phyloP scores from a whole-genome alignment of 2,329 filamentous ascomycete species.

The Penicillium sp. region DNA sequence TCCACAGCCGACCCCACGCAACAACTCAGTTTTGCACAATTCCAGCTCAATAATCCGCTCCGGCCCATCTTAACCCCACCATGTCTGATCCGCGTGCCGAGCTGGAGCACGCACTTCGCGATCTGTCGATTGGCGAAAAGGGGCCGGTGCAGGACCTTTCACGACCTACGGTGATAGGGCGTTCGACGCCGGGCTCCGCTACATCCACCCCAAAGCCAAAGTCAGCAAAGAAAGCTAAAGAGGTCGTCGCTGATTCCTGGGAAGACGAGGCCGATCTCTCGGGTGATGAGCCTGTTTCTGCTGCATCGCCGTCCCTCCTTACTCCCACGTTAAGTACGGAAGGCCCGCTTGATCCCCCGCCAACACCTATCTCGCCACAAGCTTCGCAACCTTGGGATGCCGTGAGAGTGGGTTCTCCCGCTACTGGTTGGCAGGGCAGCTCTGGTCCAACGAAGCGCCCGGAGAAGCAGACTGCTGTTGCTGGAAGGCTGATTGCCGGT shows the following conservation, averaged over 20 bases:
- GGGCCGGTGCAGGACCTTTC: constrained; percentile 29
- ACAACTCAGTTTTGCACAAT: background rate
- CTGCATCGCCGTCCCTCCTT: constrained; percentile 27
- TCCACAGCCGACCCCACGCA: background rate
- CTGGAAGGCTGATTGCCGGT: constrained; percentile 83
- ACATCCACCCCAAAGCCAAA: constrained; percentile 13
- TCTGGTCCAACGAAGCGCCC: constrained; percentile 52
- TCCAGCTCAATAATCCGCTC: background rate
- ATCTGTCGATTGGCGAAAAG: constrained; percentile 32
- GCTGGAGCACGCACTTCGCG: constrained; percentile 33
- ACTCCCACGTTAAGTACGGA: constrained; percentile 31
- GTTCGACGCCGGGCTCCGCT: background rate
- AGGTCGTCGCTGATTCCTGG: constrained; percentile 67
- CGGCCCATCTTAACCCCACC: background rate
- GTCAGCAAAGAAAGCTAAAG: constrained; percentile 31
- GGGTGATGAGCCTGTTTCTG: constrained; percentile 28
- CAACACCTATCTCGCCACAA: constrained; percentile 63
- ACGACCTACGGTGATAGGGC: constrained; percentile 19
- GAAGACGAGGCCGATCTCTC: constrained; percentile 65
- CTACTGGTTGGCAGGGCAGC: constrained; percentile 16
- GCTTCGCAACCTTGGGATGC: constrained; percentile 23
- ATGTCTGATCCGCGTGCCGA: constrained; percentile 28
- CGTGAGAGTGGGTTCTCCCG: constrained; percentile 5
- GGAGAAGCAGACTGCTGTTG: constrained; percentile 92
- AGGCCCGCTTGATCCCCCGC: constrained; percentile 57